Percentiles rank a stretch among this genome's conserved stretches.
These are phyloP conservation scores for Lactifluus volemus DNA, from an alignment of 768 basidiomycete genomes.

Conservation along the genomic window DNA sequence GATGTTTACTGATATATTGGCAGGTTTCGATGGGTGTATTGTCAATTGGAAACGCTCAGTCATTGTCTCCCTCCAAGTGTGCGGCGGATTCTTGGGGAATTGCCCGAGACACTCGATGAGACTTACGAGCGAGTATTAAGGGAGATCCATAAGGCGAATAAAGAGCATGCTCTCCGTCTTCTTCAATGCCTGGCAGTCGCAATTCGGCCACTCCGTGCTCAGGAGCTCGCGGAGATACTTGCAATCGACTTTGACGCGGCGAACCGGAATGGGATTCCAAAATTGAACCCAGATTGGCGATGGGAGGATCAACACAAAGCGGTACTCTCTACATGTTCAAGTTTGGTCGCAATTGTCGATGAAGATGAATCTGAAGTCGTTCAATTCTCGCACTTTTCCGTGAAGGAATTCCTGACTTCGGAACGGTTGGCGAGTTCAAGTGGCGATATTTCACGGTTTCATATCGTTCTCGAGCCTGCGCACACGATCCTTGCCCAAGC, in stretches of 20 bases:
- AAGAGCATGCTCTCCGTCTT: not conserved
- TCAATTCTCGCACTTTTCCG: constrained; percentile 4
- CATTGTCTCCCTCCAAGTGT: not conserved
- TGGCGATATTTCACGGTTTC: not conserved
- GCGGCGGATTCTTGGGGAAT: not conserved
- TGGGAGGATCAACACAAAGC: not conserved
- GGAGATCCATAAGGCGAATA: not conserved
- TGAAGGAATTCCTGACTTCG: constrained; percentile 5
- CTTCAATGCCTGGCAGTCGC: not conserved
- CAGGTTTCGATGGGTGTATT: not conserved
- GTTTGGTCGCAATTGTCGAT: not conserved
- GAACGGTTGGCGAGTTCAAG: not conserved
- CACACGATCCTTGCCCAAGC: constrained; percentile 2
- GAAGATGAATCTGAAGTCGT: not conserved
- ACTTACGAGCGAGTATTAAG: not conserved
- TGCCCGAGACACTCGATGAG: not conserved
- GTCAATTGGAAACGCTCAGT: not conserved
- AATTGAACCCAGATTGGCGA: not conserved
- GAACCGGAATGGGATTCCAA: not conserved
- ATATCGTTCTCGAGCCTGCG: not conserved
- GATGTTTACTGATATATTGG: too few species aligned
- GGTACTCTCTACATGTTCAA: constrained; percentile 5
- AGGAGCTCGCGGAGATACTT: not conserved
- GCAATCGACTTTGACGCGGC: constrained; percentile 8
- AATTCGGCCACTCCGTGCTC: not conserved